These are phyloP conservation scores for Adenanthera pavonina DNA, from an alignment of 306 rosid species.

Conservation along the genomic window DNA sequence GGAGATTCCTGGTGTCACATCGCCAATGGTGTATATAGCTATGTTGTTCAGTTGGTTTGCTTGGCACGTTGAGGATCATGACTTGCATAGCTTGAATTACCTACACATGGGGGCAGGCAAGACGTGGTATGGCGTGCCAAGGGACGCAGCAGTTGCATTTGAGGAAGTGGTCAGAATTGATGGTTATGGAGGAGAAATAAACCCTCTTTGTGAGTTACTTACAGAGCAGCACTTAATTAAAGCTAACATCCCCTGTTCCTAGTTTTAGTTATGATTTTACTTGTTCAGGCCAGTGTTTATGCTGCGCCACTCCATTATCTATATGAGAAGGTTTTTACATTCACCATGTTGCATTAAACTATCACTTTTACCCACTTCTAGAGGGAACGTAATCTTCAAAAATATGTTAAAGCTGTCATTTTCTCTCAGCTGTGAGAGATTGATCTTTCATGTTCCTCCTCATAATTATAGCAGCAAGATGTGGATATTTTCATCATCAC, in stretches of 20 bases:
- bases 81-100: slow-evolving; percentile 73
- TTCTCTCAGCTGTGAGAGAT: not conserved
- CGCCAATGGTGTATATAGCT: slow-evolving; percentile 75
- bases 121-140: slow-evolving; percentile 78
- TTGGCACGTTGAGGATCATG: slow-evolving; percentile 82
- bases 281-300: not conserved
- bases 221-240: not conserved
- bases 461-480: not conserved
- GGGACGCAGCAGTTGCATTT: slow-evolving; percentile 74
- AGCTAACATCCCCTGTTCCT: slow-evolving; percentile 36
- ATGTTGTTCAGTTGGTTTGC: slow-evolving; percentile 84
- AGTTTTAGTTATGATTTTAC: not conserved
- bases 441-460: not conserved
- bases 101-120: slow-evolving; percentile 73
- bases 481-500: not conserved
- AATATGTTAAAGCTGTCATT: not conserved
- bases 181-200: slow-evolving; percentile 77
- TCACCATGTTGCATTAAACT: not conserved
- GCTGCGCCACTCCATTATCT: not conserved
- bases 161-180: slow-evolving; percentile 81
- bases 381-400: not conserved
- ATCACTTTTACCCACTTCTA: not conserved
- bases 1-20: slow-evolving; percentile 79
- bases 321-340: not conserved
- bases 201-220: slow-evolving; percentile 73